Evolutionary conservation across 345 rosid genomes (phyloP).

Genomic region (Rubroshorea leprosula): DNA sequence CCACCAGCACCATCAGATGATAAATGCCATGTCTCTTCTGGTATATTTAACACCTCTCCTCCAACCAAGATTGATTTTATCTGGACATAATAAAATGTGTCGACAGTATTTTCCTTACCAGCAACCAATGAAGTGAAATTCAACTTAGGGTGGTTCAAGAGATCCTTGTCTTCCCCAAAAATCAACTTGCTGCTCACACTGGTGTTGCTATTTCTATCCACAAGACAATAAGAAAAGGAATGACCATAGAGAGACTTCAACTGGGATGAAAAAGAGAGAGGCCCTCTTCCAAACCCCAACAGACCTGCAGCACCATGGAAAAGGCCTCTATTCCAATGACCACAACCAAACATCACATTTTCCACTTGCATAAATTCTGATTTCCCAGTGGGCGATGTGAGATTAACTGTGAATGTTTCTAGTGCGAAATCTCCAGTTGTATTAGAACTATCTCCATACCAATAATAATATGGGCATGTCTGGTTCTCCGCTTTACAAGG

Average conservation of each 20-base stretch:
- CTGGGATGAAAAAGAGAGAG: constrained; percentile 82
- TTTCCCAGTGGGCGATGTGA: constrained; percentile 36
- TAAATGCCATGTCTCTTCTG: constrained; percentile 64
- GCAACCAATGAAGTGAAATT: constrained; percentile 70
- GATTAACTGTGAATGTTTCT: constrained; percentile 78
- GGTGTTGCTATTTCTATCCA: constrained; percentile 53
- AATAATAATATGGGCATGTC: constrained; percentile 79
- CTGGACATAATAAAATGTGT: constrained; percentile 70
- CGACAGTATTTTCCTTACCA: constrained; percentile 49
- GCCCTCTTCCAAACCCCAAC: constrained; percentile 86
- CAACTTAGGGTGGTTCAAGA: constrained; percentile 45
- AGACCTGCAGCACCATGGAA: constrained; percentile 85
- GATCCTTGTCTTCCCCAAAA: constrained; percentile 67
- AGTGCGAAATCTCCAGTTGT: constrained; percentile 78
- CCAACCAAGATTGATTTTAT: constrained; percentile 64
- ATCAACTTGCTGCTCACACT: constrained; percentile 77
- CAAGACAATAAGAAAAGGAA: constrained; percentile 85
- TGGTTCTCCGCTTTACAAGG: constrained; percentile 56
- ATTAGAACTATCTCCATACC: constrained; percentile 88
- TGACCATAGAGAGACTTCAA: constrained; percentile 74
- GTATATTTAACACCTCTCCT: constrained; percentile 56
- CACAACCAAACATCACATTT: constrained; percentile 84
- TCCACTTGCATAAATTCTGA: constrained; percentile 50
- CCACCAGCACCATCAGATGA: constrained; percentile 67
- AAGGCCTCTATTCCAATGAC: constrained; percentile 86